These are phyloP conservation scores for Primulina tabacum DNA, from an alignment of 257 asterid species.

Conservation along the genomic window DNA sequence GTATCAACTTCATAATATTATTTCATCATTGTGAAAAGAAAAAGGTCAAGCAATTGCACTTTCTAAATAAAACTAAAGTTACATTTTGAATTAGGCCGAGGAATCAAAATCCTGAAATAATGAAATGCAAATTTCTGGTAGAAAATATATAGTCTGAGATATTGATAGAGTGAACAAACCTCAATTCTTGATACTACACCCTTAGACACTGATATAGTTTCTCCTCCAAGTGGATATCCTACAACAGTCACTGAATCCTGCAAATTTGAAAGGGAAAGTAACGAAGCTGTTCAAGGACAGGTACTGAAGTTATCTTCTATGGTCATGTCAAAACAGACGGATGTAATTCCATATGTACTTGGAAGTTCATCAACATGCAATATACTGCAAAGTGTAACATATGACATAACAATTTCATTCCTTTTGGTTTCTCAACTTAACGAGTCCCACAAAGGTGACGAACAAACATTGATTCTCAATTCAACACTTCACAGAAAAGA, in stretches of 20 bases:
- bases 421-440: neutral
- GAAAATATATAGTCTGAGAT: constrained; percentile 2
- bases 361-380: constrained; percentile 3
- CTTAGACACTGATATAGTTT: constrained; percentile 94
- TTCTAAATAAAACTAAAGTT: constrained; percentile 8
- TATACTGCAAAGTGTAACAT: neutral
- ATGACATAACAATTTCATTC: neutral
- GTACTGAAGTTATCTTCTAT: neutral
- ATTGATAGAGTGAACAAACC: constrained; percentile 46
- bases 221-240: constrained; percentile 99
- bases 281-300: constrained; percentile 15
- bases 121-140: neutral
- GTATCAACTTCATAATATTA: neutral
- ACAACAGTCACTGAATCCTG: constrained; percentile 96
- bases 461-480: neutral
- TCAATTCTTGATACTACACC: constrained; percentile 98
- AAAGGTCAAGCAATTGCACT: neutral
- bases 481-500: neutral
- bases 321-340: constrained; percentile 10
- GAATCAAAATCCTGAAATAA: neutral
- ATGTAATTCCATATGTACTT: constrained; percentile 3
- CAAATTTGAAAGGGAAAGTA: constrained; percentile 24
- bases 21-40: neutral
- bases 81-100: constrained; percentile 14
- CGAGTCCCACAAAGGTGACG: neutral